These are phyloP conservation scores for Chaetomium sp. DNA, from an alignment of 2,329 filamentous ascomycete genomes.

Conservation along the genomic window DNA sequence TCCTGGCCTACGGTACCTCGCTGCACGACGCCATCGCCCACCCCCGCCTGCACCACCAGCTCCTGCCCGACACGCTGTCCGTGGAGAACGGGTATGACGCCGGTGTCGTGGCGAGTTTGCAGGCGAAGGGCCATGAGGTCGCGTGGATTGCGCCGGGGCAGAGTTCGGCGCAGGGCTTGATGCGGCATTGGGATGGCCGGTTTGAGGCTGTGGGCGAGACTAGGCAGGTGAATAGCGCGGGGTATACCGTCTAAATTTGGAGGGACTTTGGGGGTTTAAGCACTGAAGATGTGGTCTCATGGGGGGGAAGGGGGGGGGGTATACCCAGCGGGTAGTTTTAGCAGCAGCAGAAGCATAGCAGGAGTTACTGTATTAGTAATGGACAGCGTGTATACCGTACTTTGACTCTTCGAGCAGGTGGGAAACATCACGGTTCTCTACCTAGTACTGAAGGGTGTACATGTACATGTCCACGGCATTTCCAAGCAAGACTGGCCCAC, in stretches of 20 bases:
- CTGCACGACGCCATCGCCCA: conserved; percentile 56
- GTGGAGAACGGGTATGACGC: conserved; percentile 74
- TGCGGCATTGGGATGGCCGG: conserved; percentile 52
- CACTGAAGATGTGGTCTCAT: background rate
- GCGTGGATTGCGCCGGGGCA: conserved; percentile 59
- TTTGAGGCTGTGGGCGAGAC: conserved; percentile 82
- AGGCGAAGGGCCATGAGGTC: conserved; percentile 64
- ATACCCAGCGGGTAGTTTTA: background rate
- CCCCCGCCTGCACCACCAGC: conserved; percentile 76
- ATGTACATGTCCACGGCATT: no score
- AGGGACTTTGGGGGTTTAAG: background rate
- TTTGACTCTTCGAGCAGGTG: no score
- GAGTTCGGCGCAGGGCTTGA: conserved; percentile 68
- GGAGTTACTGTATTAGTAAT: no score
- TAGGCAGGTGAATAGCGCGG: conserved; percentile 68
- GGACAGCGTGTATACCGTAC: no score
- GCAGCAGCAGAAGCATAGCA: background rate
- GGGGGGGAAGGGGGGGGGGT: no score
- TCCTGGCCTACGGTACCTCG: conserved; percentile 61
- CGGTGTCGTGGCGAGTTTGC: conserved; percentile 59
- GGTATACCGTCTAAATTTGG: conserved; percentile 43
- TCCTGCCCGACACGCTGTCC: conserved; percentile 59
- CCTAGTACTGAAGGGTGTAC: no score
- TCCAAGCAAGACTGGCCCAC: no score
- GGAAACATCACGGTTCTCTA: no score